phyloP scores from a whole-genome alignment of 2,329 filamentous ascomycete species.

The Leptosphaerulina australis region DNA sequence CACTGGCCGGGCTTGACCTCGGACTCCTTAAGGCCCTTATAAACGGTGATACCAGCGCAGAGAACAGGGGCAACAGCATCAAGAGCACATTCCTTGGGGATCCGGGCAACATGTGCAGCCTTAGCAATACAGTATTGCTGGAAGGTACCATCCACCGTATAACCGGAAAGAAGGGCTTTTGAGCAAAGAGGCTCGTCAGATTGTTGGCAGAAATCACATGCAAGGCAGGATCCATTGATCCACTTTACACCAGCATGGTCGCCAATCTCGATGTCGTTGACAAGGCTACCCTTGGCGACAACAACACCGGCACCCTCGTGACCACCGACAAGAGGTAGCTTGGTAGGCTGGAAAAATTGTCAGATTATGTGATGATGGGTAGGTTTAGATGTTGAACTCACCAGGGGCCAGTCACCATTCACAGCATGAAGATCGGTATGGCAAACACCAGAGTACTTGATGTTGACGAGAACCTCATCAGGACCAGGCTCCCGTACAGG shows the following conservation, averaged over 20 bases:
- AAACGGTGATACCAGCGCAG: constrained; percentile 85
- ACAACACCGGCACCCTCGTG: constrained; percentile 80
- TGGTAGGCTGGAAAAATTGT: constrained; percentile 57
- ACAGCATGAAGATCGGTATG: constrained; percentile 84
- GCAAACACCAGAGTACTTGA: constrained; percentile 90
- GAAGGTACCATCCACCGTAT: constrained; percentile 91
- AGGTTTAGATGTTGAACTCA: constrained; percentile 19
- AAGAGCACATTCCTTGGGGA: constrained; percentile 77
- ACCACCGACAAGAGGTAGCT: constrained; percentile 84
- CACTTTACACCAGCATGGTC: constrained; percentile 89
- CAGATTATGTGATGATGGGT: constrained; percentile 13
- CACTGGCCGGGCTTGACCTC: constrained; percentile 74
- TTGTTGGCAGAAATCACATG: constrained; percentile 82
- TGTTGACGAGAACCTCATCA: constrained; percentile 89
- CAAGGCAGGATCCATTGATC: constrained; percentile 86
- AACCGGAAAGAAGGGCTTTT: constrained; percentile 78
- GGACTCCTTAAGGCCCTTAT: constrained; percentile 90
- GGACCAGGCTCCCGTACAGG: constrained; percentile 80
- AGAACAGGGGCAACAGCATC: constrained; percentile 80
- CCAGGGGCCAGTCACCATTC: constrained; percentile 87
- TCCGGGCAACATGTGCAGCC: constrained; percentile 80
- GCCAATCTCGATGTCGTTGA: constrained; percentile 75
- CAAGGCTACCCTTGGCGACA: constrained; percentile 77
- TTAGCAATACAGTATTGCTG: constrained; percentile 92
- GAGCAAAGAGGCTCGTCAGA: constrained; percentile 83